Base-by-base conservation (phyloP, 176 grass and related monocot genomes). In the Oryza australiensis region DNA sequence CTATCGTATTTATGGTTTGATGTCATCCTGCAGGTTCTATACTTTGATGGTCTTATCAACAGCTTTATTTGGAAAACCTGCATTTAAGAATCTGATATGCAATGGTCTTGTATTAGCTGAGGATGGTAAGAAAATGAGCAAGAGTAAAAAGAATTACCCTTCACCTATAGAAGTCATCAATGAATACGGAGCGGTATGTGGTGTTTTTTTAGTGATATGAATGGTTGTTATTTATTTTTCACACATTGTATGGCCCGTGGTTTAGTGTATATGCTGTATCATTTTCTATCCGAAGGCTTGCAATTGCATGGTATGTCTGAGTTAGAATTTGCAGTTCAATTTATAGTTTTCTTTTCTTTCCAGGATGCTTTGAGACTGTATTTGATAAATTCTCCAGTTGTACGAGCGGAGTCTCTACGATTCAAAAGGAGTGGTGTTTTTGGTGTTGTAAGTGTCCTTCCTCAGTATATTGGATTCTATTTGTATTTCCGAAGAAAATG, bases 111-210 rank as follows among this genome's bases (percentile, higher is more conserved):
- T 99, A 24, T 92, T 99, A 77, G 96, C 93, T 67, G 90, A 99
- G 81, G 93, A 99, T 88, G 96, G 96, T 34, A 99, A 95, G 89
- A 99, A 99, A 94, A 99, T 99, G 96, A 99, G 96, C 84, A 99
- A 99, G 87, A 93, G 93, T 84, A 90, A 95, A 85, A 91, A 95
- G 78, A 99, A 99, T 85, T 99, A 89, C 82, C 96, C 96, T 62
- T 81, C 96, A 29, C 91, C 96, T 62, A 72, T 75, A 38, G 91
- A 94, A 77, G 87, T 99, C 79, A 95, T 99, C 62, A 33, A 75
- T 38, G 90, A 99, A 74, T 99, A 95, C 59, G 96, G 96, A 81
- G 93, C 96, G 73, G 96, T 99, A 95, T 75, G 87, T 82, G 23
- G 22, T 73, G 67, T 72, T 82, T 90, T 80, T 77, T 79, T 70